Base-by-base conservation (phyloP, 352 stramenopile species). In the Globisporangium yorkense region DNA sequence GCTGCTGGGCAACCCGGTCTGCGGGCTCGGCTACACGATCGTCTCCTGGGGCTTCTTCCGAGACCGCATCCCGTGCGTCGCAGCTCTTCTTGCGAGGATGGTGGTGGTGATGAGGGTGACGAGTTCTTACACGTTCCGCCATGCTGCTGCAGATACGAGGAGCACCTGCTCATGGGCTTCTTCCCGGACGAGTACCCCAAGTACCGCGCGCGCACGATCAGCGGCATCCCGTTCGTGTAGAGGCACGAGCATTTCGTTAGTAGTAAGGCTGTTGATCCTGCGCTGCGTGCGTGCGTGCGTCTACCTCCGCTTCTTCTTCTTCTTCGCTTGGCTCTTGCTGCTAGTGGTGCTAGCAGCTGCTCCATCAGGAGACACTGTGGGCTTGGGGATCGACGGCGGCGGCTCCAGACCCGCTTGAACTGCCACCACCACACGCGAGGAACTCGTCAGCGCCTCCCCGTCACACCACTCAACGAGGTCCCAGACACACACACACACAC, bases 11-110 rank as follows among this genome's bases (percentile, higher is more conserved):
- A 99, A 99, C 67, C 80, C 80, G 18, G 10, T 98, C 18, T 97
- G 87, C 57, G 70, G 71, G 1, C 21, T 97, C 27, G 70, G 85
- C 20, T 98, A 98, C 74, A 75, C 87, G 13, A 37, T 88, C 15
- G 92, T 94, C 8, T 87, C 89, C 6, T 98, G 93, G 89, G 89
- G 74, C 31, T 99, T 99, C 66, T 99, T 99, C 66, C 74, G 80
- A 50, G 79, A 96, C 59, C 85, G 96, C 59, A 98, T 99, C 62
- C 86, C 93, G 60, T 98, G 71, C 56, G 79, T 76, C 31, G 10
- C 16, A 24, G 21, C 21, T 24, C 21, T 24, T 24, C 33, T 37
- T 7, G 33, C 33, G 16, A 2, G 41, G 13, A 18, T 41, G n/a
- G 16, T 46, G 29, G 24, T 2, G 31, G 13, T 33, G 29, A 2